Evolutionary conservation across 371 early-diverging fungal species (phyloP).

Genomic region (Mortierella sp.): DNA sequence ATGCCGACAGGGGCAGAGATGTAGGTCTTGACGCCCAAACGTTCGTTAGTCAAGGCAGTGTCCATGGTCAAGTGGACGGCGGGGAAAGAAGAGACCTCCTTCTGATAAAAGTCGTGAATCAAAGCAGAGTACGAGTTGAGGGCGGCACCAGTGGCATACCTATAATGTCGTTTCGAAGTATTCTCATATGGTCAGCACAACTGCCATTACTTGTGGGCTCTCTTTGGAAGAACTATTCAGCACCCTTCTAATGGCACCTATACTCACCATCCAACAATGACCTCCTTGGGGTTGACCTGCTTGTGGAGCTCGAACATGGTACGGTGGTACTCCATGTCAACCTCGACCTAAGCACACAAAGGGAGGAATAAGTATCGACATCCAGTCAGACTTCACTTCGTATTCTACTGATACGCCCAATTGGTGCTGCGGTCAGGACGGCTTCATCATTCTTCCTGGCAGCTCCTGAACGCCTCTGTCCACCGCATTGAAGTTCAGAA

Average conservation of each 20-base stretch:
- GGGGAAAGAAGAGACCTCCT: constrained; percentile 84
- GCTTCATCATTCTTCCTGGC: neutral
- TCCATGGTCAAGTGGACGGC: constrained; percentile 94
- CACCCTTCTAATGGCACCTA: neutral
- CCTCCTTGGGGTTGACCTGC: constrained; percentile 91
- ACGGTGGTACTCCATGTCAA: constrained; percentile 93
- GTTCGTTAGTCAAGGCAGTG: constrained; percentile 79
- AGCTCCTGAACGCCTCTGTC: neutral
- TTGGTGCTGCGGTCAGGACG: neutral
- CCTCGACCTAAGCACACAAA: constrained; percentile 67
- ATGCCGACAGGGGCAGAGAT: constrained; percentile 81
- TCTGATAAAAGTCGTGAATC: constrained; percentile 90
- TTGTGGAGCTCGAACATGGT: constrained; percentile 90
- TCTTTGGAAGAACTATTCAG: neutral
- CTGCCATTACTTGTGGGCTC: neutral
- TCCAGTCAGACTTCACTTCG: neutral
- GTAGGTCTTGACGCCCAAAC: constrained; percentile 85
- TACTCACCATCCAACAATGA: constrained; percentile 91
- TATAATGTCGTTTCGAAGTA: constrained; percentile 7
- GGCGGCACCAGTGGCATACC: constrained; percentile 81
- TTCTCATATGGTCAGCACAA: neutral
- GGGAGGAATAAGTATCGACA: neutral
- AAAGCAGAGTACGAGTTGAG: constrained; percentile 85
- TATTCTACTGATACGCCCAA: neutral
- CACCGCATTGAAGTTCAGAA: neutral